These are phyloP conservation scores for Dryas alaskensis DNA, from an alignment of 306 rosid species.

Conservation along the genomic window DNA sequence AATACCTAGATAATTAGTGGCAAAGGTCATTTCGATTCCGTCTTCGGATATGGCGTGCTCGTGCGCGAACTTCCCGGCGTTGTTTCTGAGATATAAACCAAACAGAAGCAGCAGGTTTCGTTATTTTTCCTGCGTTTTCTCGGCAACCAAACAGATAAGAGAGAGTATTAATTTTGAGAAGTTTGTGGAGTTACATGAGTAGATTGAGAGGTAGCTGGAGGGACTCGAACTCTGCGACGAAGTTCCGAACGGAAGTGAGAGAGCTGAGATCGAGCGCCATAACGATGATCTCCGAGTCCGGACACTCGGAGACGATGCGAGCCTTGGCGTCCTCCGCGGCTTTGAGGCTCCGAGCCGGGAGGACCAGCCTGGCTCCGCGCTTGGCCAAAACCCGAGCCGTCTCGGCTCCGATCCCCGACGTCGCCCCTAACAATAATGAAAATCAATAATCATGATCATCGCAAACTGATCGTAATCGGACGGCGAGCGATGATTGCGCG, in stretches of 20 bases:
- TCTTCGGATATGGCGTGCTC: conserved; percentile 70
- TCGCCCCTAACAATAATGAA: conserved; percentile 46
- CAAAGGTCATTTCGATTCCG: conserved; percentile 91
- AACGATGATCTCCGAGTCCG: conserved; percentile 47
- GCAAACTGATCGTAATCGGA: neutral
- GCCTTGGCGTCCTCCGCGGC: conserved; percentile 70
- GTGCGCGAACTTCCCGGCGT: conserved; percentile 84
- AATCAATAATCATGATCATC: neutral
- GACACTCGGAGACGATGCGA: conserved; percentile 56
- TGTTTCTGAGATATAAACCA: conserved; percentile 46
- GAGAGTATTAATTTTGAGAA: neutral
- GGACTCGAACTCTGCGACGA: conserved; percentile 54
- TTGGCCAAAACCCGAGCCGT: conserved; percentile 80
- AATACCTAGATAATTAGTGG: conserved; percentile 75
- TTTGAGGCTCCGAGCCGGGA: conserved; percentile 72
- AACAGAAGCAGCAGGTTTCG: neutral
- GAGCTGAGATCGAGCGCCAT: conserved; percentile 89
- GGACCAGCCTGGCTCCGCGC: conserved; percentile 72
- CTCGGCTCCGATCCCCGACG: conserved; percentile 94
- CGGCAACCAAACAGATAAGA: conserved; percentile 21
- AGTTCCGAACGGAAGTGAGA: conserved; percentile 54
- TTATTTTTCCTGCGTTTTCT: conserved; percentile 1
- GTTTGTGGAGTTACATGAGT: conserved; percentile 52
- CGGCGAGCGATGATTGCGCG: neutral
- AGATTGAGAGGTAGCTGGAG: conserved; percentile 70